Percentiles rank a stretch among this genome's conserved stretches.
phyloP scores from a whole-genome alignment of 331 rosid genomes.

The Pyrus hybrid region DNA sequence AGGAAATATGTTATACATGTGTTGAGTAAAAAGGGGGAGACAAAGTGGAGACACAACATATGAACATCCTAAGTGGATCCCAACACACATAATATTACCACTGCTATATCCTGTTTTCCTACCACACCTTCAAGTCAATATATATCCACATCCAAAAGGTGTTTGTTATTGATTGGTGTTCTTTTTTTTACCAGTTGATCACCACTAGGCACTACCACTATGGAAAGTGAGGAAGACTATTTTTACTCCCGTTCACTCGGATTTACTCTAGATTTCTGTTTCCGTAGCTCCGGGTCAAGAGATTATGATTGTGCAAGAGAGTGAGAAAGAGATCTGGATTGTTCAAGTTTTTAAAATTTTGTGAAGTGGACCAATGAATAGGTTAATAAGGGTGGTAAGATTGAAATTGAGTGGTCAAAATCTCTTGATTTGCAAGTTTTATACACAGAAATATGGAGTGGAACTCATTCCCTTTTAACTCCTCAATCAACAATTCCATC shows the following conservation, averaged over 20 bases:
- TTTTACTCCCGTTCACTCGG: too few species aligned
- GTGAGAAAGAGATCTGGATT: too few species aligned
- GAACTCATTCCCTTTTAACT: neutral
- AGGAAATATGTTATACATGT: constrained; percentile 4
- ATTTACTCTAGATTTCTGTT: too few species aligned
- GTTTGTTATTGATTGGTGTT: neutral
- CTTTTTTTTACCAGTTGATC: neutral
- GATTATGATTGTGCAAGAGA: too few species aligned
- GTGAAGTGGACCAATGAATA: too few species aligned
- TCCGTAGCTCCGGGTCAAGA: too few species aligned
- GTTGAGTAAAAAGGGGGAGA: constrained; percentile 38
- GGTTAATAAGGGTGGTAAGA: too few species aligned
- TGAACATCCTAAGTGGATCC: constrained; percentile 50
- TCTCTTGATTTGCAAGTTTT: too few species aligned
- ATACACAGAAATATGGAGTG: neutral
- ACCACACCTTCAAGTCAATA: neutral
- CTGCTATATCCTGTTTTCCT: neutral
- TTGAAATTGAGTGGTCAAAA: too few species aligned
- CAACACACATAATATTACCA: constrained; percentile 7
- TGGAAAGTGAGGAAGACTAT: too few species aligned
- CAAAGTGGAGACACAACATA: constrained; percentile 63
- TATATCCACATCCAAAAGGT: neutral
- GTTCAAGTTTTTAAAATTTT: too few species aligned
- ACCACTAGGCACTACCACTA: neutral
- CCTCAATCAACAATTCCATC: neutral